Conservation (phyloP, 305 asterid genomes). For the Plantago coronopus region DNA sequence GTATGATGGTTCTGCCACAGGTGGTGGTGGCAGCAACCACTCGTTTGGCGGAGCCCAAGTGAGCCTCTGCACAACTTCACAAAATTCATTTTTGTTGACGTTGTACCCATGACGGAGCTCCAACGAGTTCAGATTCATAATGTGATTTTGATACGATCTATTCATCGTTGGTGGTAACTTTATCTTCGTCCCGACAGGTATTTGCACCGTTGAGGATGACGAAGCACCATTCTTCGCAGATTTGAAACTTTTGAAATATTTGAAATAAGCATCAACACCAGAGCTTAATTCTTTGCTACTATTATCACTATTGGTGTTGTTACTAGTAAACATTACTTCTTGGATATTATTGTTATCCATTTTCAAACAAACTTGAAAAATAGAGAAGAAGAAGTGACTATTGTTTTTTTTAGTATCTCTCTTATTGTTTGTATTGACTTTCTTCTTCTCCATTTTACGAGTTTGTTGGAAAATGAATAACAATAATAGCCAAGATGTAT, state of each 20-base stretch:
- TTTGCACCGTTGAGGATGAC: slow-evolving; percentile 12
- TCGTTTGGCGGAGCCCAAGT: slow-evolving; percentile 89
- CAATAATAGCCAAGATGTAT: too few relatives aligned
- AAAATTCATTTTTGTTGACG: slow-evolving; percentile 80
- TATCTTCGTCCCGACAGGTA: too few relatives aligned
- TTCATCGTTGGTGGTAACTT: slow-evolving; percentile 27
- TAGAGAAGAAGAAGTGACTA: too few relatives aligned
- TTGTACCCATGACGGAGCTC: slow-evolving; percentile 92
- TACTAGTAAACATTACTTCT: too few relatives aligned
- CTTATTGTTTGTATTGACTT: too few relatives aligned
- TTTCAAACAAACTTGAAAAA: too few relatives aligned
- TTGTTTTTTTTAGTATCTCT: too few relatives aligned
- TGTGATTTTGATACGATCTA: slow-evolving; percentile 17
- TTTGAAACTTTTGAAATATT: slow-evolving; percentile 38
- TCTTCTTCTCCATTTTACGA: too few relatives aligned
- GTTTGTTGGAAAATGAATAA: too few relatives aligned
- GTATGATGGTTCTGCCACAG: slow-evolving; percentile 38
- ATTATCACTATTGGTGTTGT: not conserved
- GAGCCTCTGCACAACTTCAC: slow-evolving; percentile 90
- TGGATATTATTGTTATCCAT: not conserved
- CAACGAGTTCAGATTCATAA: slow-evolving; percentile 36
- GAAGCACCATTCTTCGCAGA: slow-evolving; percentile 33
- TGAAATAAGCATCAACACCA: slow-evolving; percentile 26
- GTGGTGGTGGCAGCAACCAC: slow-evolving; percentile 39
- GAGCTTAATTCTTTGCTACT: slow-evolving; percentile 21